Evolutionary conservation across 2,329 filamentous ascomycete species (phyloP), one percentile per base, ranked within the genome.

Genomic region (Curvularia hawaiiensis): DNA sequence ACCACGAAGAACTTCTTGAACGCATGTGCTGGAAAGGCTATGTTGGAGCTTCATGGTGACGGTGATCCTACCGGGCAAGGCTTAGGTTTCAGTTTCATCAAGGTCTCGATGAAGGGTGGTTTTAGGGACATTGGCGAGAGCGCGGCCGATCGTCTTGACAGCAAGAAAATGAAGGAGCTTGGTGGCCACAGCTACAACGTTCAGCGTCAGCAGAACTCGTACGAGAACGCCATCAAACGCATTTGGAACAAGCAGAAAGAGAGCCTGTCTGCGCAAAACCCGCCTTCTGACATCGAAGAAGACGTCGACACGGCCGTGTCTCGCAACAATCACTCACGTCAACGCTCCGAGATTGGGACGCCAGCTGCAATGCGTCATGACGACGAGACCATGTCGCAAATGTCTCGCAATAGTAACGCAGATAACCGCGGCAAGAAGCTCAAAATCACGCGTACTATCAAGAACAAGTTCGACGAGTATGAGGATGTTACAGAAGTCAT

Each of bases 171-270:
- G 56, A 87, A 87, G 63, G 85, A 88, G 55, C 80, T 84, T 63
- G 92, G 92, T 54, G 95, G 95, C 0, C 95, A 99, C 77, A 93
- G 91, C 66, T 99, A 99, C 80, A 99, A 99, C 63, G 95, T 99
- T 59, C 95, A 94, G 72, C 89, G 91, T 65, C 95, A 99, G 75
- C 92, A 98, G 71, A 88, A 87, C 61, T 90, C 92, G 68, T 99
- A 99, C 74, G 92, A 96, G 66, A 89, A 93, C 52, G 92, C 92
- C 22, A 97, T 99, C 66, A 86, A 88, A 54, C 88, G 91, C 59
- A 97, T 98, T 60, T 99, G 95, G 95, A 88, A 92, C 59, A 88
- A 90, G 64, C 94, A 98, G 75, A 91, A 90, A 75, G 79, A 85
- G 14, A 94, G 89, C 51, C 82, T 98, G 7, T 88, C 88, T 7